These are phyloP conservation scores for Chalciporus piperatus DNA, from an alignment of 768 basidiomycete species.

Conservation along the genomic window DNA sequence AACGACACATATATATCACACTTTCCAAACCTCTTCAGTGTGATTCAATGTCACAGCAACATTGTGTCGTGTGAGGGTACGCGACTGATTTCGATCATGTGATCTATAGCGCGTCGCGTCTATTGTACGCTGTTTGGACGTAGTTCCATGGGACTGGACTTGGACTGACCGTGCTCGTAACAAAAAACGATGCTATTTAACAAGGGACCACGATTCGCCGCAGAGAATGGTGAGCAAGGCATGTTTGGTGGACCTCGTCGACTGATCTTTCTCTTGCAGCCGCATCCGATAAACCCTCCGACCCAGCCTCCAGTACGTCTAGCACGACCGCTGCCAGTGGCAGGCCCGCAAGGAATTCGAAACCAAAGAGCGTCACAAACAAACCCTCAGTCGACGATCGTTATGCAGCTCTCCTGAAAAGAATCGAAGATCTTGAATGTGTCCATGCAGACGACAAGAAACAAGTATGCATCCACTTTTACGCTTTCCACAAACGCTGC, in stretches of 20 bases:
- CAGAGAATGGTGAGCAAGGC: conserved; percentile 12
- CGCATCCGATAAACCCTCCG: conserved; percentile 35
- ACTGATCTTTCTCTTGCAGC: conserved; percentile 1
- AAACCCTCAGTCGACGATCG: conserved; percentile 38
- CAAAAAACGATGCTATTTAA: conserved; percentile 44
- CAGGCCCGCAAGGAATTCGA: conserved; percentile 27
- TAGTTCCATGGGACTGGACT: conserved; percentile 3
- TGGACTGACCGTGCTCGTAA: not conserved
- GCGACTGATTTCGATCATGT: conserved; percentile 24
- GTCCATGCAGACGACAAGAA: conserved; percentile 67
- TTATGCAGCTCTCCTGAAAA: conserved; percentile 54
- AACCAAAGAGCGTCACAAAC: conserved; percentile 12
- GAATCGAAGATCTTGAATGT: conserved; percentile 61
- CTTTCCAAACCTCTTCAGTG: not conserved
- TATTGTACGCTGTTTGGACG: conserved; percentile 18
- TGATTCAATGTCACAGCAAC: not conserved
- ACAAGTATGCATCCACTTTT: conserved; percentile 39
- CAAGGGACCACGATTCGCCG: conserved; percentile 39
- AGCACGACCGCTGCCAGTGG: conserved; percentile 21
- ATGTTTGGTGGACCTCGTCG: too few species aligned
- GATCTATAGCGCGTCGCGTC: conserved; percentile 17
- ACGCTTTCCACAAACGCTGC: not conserved
- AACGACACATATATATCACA: conserved; percentile 19
- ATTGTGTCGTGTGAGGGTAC: not conserved
- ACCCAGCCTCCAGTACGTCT: conserved; percentile 39